Base-by-base conservation (phyloP, 768 basidiomycete genomes). In the Macrolepiota albuminosa region DNA sequence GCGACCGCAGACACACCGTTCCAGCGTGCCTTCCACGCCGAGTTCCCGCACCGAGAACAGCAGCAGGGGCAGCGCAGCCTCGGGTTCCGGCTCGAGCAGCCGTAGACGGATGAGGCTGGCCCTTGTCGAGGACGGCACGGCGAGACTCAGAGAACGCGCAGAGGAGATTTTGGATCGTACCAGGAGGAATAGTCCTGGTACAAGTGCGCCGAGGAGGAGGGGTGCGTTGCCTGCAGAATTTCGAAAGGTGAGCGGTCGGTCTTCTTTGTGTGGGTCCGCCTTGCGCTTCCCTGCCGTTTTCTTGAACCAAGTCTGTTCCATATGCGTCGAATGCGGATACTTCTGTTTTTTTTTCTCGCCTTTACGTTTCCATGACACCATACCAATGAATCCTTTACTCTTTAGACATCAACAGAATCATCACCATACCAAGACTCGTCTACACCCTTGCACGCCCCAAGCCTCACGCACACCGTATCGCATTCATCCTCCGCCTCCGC, bases 1-100 rank as follows among this genome's bases (percentile, higher is more conserved):
- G 60, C 64, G 18, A 59, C 51, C 16, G 34, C 66, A n/a, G 43
- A 8, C 61, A 56, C 60, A 48, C 42, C 78, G 80, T 33, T 72
- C 69, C 42, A 76, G 81, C 43, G 77, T 78, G 31, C 76, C 69
- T 29, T 85, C 84, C 31, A 76, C 80, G 10, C 84, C 84, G 11
- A 55, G 54, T 36, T 16, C 46, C n/a, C 29, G 40, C 16, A 6
- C 18, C 40, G 40, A 18, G 6, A 40, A 18, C 40, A 42, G 40
- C 18, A n/a, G 40, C 40, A 42, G 40, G 40, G 40, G 18, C 40
- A 42, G 40, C 18, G 18, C 43, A 10, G n/a, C 21, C 10, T 24
- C 43, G 21, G 43, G 54, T 0, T 60, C 59, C 21, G 59, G 59
- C 21, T 54, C 52, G 34, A 59, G 58, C n/a, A 37, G 52, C 14